Conservation (phyloP, 768 basidiomycete species). For the Mycena vulgaris region DNA sequence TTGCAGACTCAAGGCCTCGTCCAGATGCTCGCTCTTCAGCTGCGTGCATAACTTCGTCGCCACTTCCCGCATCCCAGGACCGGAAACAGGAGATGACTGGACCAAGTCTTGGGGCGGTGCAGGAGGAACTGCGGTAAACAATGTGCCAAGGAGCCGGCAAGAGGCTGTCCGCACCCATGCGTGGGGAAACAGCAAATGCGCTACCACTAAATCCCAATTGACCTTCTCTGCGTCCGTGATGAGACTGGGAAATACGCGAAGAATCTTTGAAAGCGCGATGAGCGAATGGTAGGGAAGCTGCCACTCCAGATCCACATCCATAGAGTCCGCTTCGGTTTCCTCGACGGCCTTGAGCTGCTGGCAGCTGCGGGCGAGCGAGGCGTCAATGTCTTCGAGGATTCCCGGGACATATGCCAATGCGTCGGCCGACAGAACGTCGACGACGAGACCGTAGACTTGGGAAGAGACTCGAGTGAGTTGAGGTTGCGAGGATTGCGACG, state of each 20-base stretch:
- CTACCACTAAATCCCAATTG: constrained; percentile 74
- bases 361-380: constrained; percentile 62
- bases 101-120: constrained; percentile 53
- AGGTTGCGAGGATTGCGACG: constrained; percentile 69
- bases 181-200: constrained; percentile 90
- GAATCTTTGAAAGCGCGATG: constrained; percentile 73
- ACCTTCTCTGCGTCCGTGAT: constrained; percentile 63
- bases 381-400: constrained; percentile 72
- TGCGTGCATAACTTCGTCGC: constrained; percentile 83
- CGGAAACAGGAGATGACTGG: constrained; percentile 65
- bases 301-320: constrained; percentile 80
- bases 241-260: constrained; percentile 69
- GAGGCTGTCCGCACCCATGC: constrained; percentile 93
- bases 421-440: constrained; percentile 75
- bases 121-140: constrained; percentile 72
- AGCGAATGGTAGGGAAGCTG: constrained; percentile 88
- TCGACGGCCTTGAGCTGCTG: constrained; percentile 58
- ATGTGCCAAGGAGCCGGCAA: constrained; percentile 79
- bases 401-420: constrained; percentile 59
- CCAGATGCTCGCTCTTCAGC: constrained; percentile 86
- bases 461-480: constrained; percentile 81
- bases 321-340: constrained; percentile 60
- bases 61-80: constrained; percentile 72
- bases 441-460: constrained; percentile 86
- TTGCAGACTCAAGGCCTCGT: constrained; percentile 82